phyloP scores from a whole-genome alignment of 352 stramenopile species.

The Phytopythium helicoides region DNA sequence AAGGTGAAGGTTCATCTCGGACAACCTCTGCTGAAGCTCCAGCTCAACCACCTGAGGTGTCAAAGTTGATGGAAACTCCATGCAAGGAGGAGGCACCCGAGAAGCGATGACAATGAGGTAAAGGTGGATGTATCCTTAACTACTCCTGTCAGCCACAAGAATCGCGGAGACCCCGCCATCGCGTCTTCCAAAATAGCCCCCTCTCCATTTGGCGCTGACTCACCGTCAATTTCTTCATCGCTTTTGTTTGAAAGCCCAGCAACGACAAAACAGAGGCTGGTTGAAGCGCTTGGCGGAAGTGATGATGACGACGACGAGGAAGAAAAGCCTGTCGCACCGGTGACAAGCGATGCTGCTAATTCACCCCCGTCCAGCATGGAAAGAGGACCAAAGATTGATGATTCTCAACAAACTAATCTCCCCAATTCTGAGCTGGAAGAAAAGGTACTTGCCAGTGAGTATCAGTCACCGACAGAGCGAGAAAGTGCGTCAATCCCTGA shows the following conservation, averaged over 20 bases:
- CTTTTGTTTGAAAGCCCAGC: constrained; percentile 45
- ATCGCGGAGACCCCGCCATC: background rate
- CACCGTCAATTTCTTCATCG: constrained; percentile 15
- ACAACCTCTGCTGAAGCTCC: background rate
- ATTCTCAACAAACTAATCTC: background rate
- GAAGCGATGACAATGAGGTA: background rate
- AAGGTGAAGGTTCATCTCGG: background rate
- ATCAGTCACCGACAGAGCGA: background rate
- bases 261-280: constrained; percentile 46
- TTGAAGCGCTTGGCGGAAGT: constrained; percentile 47
- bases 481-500: no score
- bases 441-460: background rate
- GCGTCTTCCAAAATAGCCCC: background rate
- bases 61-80: no score
- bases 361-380: background rate
- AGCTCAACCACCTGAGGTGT: background rate
- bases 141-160: constrained; percentile 2
- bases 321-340: no score
- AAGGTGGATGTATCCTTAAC: background rate
- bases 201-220: constrained; percentile 9
- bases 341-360: background rate
- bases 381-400: background rate
- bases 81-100: background rate
- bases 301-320: constrained; percentile 49
- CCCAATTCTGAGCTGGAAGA: background rate